Base-by-base conservation (phyloP, 257 asterid genomes). In the Plantago elongata region DNA sequence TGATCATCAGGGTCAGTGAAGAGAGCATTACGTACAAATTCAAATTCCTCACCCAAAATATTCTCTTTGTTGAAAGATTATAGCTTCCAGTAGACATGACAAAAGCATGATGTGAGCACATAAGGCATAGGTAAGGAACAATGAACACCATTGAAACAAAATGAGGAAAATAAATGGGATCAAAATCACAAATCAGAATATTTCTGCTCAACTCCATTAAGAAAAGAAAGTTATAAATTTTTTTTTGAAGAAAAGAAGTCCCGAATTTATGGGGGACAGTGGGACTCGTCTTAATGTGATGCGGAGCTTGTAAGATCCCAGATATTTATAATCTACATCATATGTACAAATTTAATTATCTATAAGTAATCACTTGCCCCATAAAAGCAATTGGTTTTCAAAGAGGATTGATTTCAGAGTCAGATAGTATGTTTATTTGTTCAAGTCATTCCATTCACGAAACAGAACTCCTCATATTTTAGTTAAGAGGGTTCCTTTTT, bases 1-100 rank as follows among this genome's bases (percentile, higher is more conserved):
- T 93, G 99, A 85, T 89, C 99, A 79, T 87, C 97, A 48, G 96
- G 97, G 74, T 87, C 97, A 30, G 96, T 93, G 74, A 89, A 93
- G 74, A 93, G 88, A 69, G 99, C 97, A 74, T 71, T 74, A 38
- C 87, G 94, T 50, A 93, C 97, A 74, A 89, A 87, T 54, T 85
- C 90, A 52, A 69, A 83, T 74, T 93, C 99, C 72, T 83, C 93
- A 50, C 60, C 77, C 74, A 89, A 72, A 60, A 85, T 83, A 48
- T 63, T 77, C 77, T 82, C 91, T 72, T 79, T 85, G 22, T 78
- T 77, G 51, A 27, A 62, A 66, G 72, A 84, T 56, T 84, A 87
- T 66, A 45, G 84, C 71, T 70, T 81, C 74, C 59, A 89, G 74
- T 57, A 89, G 77, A 64, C 73, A 81, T 72, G 85, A 79, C 73